Conservation (phyloP, 352 stramenopile genomes). For the Globisporangium spiculum region DNA sequence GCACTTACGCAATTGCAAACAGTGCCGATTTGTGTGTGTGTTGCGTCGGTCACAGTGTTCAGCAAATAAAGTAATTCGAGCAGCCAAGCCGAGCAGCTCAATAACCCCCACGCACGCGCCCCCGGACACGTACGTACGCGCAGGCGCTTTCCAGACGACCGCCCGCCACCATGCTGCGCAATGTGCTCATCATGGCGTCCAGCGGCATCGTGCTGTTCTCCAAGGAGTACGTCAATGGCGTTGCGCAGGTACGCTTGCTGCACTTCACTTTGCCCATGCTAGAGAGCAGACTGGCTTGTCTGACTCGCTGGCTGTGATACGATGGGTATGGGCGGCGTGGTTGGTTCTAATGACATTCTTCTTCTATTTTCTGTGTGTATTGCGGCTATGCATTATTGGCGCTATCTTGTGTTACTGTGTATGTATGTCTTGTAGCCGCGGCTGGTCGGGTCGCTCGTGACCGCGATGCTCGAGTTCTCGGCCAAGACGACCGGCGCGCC, state of each 20-base stretch:
- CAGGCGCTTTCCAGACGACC: background rate
- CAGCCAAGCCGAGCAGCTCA: conserved; percentile 1
- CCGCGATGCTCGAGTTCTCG: conserved; percentile 91
- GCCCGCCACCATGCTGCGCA: conserved; percentile 83
- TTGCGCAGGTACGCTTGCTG: conserved; percentile 58
- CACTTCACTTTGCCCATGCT: background rate
- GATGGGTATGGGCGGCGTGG: background rate
- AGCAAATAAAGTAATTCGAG: background rate
- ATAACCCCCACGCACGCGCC: background rate
- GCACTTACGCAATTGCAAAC: background rate
- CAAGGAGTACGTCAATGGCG: conserved; percentile 88
- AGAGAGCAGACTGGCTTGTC: background rate
- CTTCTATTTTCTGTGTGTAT: background rate
- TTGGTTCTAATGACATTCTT: conserved; percentile 1
- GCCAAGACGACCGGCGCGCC: conserved; percentile 85
- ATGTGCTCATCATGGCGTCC: conserved; percentile 90
- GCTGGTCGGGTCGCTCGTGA: conserved; percentile 88
- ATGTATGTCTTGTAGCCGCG: conserved; percentile 49
- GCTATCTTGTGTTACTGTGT: background rate
- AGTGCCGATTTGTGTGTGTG: background rate
- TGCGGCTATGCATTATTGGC: background rate
- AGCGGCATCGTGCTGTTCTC: conserved; percentile 93
- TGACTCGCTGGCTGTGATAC: background rate
- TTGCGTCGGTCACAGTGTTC: conserved; percentile 1
- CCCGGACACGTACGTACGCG: background rate